Base-by-base conservation (phyloP, 768 basidiomycete genomes). In the Leccinum arenicola region DNA sequence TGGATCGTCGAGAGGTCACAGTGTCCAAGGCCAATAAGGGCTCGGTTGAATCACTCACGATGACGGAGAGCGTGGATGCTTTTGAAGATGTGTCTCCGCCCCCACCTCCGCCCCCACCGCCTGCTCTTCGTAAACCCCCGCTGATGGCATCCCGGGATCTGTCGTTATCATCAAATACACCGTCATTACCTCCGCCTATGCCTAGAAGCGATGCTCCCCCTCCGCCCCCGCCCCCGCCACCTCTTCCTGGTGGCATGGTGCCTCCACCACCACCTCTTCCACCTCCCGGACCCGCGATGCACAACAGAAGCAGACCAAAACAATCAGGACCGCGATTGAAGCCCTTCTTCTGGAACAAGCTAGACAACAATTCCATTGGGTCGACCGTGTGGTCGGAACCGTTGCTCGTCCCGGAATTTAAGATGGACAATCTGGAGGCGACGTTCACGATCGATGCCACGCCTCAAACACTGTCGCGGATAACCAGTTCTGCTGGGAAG, bases 271-370 rank as follows among this genome's bases (percentile, higher is more conserved):
- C 23, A 23, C 75, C 78, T 0, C 33, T 1, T 33, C 33, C 60
- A 5, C 73, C 66, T 33, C 72, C 64, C 31, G 58, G 50, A 11
- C 52, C 75, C 14, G 71, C 74, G 9, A 76, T 75, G 60, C 72
- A 68, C 56, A 68, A 70, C 29, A 69, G 66, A 36, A 63, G 60
- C 40, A 76, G 70, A 54, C 60, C 66, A 23, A 80, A 75, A 61
- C 61, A 69, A 8, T 63, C 67, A 25, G 78, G 77, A 14, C 84
- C 86, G n/a, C 80, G 82, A 50, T 70, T 92, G 54, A 88, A 89
- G 71, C 91, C 95, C 2, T 94, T 97, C 77, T 93, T 93, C 72
- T 96, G 95, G 94, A 88, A 85, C 62, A 95, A 96, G 65, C 61
- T 95, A 5, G 74, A 79, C n/a, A 70, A 69, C 12, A 64, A 77